phyloP scores from a whole-genome alignment of 176 grass and related monocot species.

The Carex cristatella region DNA sequence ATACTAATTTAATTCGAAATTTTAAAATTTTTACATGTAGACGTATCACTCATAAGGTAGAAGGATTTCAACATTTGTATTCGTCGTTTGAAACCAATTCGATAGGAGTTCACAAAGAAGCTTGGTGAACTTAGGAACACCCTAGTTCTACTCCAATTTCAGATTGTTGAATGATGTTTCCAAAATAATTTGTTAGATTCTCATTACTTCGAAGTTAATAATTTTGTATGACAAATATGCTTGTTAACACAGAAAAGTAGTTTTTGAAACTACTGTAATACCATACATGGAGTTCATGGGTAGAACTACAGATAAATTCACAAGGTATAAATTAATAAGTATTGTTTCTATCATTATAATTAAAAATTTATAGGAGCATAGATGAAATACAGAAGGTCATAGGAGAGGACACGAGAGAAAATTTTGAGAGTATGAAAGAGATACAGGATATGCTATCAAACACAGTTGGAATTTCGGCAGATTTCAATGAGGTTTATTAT shows the following conservation, averaged over 20 bases:
- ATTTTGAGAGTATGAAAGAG: slow-evolving; percentile 53
- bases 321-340: neutral
- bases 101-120: too few relatives aligned
- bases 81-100: too few relatives aligned
- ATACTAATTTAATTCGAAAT: too few relatives aligned
- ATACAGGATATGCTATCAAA: slow-evolving; percentile 53
- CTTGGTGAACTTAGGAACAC: too few relatives aligned
- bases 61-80: too few relatives aligned
- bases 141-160: neutral
- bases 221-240: neutral
- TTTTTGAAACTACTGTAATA: neutral
- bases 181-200: neutral
- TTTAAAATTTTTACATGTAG: too few relatives aligned
- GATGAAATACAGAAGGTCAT: slow-evolving; percentile 60
- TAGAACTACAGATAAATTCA: neutral
- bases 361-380: slow-evolving; percentile 31
- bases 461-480: slow-evolving; percentile 40
- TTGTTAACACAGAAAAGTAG: neutral
- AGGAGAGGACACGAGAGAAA: slow-evolving; percentile 34
- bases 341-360: neutral
- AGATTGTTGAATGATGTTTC: neutral
- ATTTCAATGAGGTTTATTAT: slow-evolving; percentile 50
- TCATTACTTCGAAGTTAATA: neutral
- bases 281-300: neutral
- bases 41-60: too few relatives aligned